These are phyloP conservation scores for Rhizoclosmatium sp. DNA, from an alignment of 192 early-diverging fungal genomes.

Conservation along the genomic window DNA sequence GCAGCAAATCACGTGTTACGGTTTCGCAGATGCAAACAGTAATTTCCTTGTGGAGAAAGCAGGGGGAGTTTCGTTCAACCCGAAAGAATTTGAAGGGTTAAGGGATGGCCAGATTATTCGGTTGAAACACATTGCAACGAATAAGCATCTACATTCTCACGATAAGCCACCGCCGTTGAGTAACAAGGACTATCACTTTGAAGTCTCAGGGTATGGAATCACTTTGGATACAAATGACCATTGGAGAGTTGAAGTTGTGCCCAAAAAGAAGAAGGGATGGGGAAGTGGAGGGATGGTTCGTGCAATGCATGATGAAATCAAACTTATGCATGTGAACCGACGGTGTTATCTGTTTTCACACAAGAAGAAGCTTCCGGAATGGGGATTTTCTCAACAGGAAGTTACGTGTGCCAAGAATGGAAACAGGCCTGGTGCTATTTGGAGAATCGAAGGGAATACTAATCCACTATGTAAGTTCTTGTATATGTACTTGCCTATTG, in stretches of 20 bases:
- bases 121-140: conserved; percentile 60
- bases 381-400: conserved; percentile 86
- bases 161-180: conserved; percentile 50
- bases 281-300: conserved; percentile 54
- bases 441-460: conserved; percentile 14
- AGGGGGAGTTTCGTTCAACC: conserved; percentile 40
- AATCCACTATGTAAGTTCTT: conserved; percentile 16
- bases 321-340: conserved; percentile 79
- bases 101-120: conserved; percentile 81
- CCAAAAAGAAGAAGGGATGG: conserved; percentile 63
- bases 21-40: conserved; percentile 75
- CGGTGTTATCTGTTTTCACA: conserved; percentile 83
- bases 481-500: background rate
- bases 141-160: conserved; percentile 52
- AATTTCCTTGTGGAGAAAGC: conserved; percentile 64
- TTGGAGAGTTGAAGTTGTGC: conserved; percentile 84
- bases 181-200: conserved; percentile 53
- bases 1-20: conserved; percentile 65
- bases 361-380: conserved; percentile 77
- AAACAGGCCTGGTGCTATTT: conserved; percentile 29
- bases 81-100: conserved; percentile 36
- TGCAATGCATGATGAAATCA: conserved; percentile 64
- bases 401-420: conserved; percentile 88
- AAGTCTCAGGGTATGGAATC: conserved; percentile 59
- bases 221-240: conserved; percentile 89